Conservation (phyloP, 306 rosid genomes). For the Cicer cuneatum region DNA sequence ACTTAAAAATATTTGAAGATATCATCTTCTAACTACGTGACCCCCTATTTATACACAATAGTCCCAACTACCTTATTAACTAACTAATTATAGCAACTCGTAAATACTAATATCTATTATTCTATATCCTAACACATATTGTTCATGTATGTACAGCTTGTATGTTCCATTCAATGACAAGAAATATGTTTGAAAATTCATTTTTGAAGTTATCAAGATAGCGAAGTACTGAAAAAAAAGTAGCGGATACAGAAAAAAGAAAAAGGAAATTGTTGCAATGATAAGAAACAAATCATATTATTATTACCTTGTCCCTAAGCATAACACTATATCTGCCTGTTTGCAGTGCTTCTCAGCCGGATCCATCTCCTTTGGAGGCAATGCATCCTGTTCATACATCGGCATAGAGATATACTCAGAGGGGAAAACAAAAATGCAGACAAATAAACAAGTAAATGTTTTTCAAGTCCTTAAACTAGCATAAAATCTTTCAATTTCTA, state of each 20-base stretch:
- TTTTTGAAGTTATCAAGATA: conserved; percentile 16
- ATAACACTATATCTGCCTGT: conserved; percentile 92
- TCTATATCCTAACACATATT: too few species aligned
- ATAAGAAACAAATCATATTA: conserved; percentile 33
- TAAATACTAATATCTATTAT: too few species aligned
- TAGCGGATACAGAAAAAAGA: neutral
- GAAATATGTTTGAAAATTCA: conserved; percentile 10
- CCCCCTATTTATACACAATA: too few species aligned
- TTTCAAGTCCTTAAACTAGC: neutral
- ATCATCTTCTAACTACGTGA: too few species aligned
- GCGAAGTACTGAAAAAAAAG: neutral
- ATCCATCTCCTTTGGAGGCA: conserved; percentile 94
- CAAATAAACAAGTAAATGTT: neutral
- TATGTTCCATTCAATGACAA: conserved; percentile 29
- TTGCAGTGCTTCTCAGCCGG: conserved; percentile 95
- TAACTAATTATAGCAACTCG: too few species aligned
- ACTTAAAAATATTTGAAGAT: too few species aligned
- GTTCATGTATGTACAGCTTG: neutral
- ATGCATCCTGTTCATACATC: conserved; percentile 73
- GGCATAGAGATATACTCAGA: conserved; percentile 3
- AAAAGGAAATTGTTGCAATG: conserved; percentile 26
- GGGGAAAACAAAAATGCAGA: neutral
- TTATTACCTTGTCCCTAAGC: conserved; percentile 95
- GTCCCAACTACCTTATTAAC: too few species aligned
- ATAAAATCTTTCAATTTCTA: neutral